These are phyloP conservation scores for Boletus rufocinnamomeus DNA, from an alignment of 768 basidiomycete species.

Conservation along the genomic window DNA sequence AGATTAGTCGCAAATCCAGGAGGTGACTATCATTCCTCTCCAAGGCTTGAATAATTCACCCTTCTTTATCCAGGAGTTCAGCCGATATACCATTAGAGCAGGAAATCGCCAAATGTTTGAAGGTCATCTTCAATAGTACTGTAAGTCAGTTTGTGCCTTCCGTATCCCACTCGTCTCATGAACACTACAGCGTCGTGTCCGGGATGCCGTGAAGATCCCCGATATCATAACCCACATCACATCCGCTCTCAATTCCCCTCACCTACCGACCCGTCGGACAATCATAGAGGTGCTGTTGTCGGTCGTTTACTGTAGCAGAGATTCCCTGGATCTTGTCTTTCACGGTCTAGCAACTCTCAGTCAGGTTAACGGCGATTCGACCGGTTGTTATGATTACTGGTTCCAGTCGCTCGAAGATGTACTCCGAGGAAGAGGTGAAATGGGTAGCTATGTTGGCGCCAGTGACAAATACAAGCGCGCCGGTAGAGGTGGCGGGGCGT, in stretches of 20 bases:
- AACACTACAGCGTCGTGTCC: conserved; percentile 55
- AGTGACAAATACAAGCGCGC: conserved; percentile 36
- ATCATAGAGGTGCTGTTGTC: conserved; percentile 80
- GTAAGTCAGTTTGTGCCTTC: conserved; percentile 39
- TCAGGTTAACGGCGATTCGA: conserved; percentile 55
- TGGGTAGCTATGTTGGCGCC: conserved; percentile 89
- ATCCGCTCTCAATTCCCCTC: conserved; percentile 78
- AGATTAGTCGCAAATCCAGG: conserved; percentile 70
- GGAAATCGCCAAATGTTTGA: conserved; percentile 86
- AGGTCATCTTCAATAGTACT: conserved; percentile 71
- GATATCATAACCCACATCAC: conserved; percentile 77
- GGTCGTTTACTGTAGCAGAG: conserved; percentile 64
- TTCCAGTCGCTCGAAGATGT: conserved; percentile 77
- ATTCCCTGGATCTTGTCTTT: conserved; percentile 67
- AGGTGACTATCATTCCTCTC: conserved; percentile 44
- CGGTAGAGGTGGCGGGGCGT: conserved; percentile 63
- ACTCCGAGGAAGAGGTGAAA: conserved; percentile 85
- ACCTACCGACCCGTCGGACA: conserved; percentile 74
- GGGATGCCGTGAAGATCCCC: conserved; percentile 72
- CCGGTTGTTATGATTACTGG: conserved; percentile 84
- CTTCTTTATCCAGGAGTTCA: conserved; percentile 27
- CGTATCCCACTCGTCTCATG: conserved; percentile 9
- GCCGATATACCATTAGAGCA: conserved; percentile 75
- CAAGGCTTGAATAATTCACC: neutral
- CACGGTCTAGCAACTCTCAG: conserved; percentile 76